Conservation (phyloP, 805 yeast species). For the Wickerhamiella slavikovae region DNA sequence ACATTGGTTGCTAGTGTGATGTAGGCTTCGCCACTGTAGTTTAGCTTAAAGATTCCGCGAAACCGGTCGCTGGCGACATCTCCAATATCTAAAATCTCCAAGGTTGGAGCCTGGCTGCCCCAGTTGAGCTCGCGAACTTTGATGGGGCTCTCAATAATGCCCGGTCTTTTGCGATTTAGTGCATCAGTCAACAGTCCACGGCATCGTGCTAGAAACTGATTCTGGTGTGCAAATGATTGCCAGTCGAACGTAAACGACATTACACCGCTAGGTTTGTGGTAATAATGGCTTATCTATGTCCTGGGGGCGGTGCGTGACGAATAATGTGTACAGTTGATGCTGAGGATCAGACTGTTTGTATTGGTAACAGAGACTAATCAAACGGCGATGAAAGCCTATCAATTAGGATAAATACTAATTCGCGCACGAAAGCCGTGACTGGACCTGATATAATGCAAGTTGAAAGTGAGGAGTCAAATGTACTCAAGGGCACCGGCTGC, state of each 20-base stretch:
- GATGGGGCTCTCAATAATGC: slow-evolving; percentile 48
- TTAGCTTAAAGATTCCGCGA: slow-evolving; percentile 62
- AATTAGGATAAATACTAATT: too few relatives aligned
- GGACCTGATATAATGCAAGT: too few relatives aligned
- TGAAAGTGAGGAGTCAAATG: too few relatives aligned
- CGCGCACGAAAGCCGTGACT: too few relatives aligned
- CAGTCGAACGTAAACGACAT: slow-evolving; percentile 72
- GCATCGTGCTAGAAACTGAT: slow-evolving; percentile 34
- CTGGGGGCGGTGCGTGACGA: too few relatives aligned
- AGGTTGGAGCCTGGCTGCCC: slow-evolving; percentile 53
- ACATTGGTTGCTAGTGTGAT: slow-evolving; percentile 59
- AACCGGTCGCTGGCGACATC: slow-evolving; percentile 58
- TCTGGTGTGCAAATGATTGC: slow-evolving; percentile 48
- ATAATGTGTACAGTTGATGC: too few relatives aligned
- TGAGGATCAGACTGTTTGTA: too few relatives aligned
- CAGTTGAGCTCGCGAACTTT: slow-evolving; percentile 47
- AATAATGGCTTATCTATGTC: too few relatives aligned
- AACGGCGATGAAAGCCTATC: too few relatives aligned
- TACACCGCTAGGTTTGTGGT: too few relatives aligned
- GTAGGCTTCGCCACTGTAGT: slow-evolving; percentile 55
- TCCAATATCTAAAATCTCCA: slow-evolving; percentile 67
- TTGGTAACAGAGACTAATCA: too few relatives aligned
- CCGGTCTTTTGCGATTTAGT: slow-evolving; percentile 39
- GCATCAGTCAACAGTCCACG: slow-evolving; percentile 48
- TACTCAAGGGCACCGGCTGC: too few relatives aligned